A percentile compares a stretch with the other conserved stretches of the same genome.
Evolutionary conservation across 2,329 filamentous ascomycete species (phyloP).

Genomic region (Drechslerella dactyloides): DNA sequence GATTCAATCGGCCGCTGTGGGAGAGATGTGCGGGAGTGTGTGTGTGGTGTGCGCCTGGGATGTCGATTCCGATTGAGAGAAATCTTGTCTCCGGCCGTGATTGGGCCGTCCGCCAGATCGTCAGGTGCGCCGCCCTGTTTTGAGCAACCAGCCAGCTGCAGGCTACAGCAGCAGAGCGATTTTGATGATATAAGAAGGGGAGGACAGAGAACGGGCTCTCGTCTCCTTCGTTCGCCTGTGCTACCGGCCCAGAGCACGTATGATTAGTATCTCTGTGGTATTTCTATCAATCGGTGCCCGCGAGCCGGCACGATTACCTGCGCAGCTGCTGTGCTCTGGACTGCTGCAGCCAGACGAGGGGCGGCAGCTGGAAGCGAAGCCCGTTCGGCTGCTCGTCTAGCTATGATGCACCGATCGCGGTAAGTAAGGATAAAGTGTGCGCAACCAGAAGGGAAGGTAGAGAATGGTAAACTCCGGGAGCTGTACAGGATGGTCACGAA

Average conservation of each 20-base stretch:
- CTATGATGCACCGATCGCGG: too few species aligned
- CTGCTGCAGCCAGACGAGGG: neutral
- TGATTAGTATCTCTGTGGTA: neutral
- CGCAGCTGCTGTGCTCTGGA: too few species aligned
- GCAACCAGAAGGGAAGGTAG: neutral
- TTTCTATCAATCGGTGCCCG: too few species aligned
- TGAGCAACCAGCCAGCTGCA: neutral
- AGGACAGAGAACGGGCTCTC: neutral
- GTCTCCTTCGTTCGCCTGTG: neutral
- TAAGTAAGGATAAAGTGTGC: too few species aligned
- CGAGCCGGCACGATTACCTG: too few species aligned
- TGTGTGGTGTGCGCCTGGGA: too few species aligned
- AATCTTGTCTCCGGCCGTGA: constrained; percentile 3
- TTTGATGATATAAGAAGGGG: neutral
- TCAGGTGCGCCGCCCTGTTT: constrained; percentile 47
- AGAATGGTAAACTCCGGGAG: neutral
- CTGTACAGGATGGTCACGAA: neutral
- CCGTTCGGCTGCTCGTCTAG: neutral
- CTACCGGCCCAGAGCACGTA: neutral
- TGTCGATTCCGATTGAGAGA: constrained; percentile 5
- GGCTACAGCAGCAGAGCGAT: neutral
- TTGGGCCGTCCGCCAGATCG: constrained; percentile 17
- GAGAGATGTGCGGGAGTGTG: neutral
- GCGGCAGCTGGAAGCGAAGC: constrained; percentile 7
- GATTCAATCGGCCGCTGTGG: neutral